Base-by-base conservation (phyloP, 2,329 filamentous ascomycete species). In the Colletotrichum sp. region DNA sequence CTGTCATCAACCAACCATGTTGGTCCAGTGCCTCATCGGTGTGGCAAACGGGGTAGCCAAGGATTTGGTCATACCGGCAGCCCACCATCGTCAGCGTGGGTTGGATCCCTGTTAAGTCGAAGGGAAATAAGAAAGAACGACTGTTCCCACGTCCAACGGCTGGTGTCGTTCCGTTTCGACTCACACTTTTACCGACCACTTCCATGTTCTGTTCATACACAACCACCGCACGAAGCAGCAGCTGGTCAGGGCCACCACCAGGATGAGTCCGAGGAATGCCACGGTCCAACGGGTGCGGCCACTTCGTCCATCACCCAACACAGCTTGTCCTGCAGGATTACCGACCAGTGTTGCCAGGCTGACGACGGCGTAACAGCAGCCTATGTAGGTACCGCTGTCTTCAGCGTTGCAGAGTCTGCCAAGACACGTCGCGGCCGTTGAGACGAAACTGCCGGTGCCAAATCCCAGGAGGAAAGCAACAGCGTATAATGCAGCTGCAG, bases 401-500 rank as follows among this genome's bases (percentile, higher is more conserved):
- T 78, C 75, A 32, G 77, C 76, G 16, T 77, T 69, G 55, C 80
- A 82, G 5, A 83, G 80, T 5, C 73, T 65, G 29, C 79, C 79
- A 11, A 83, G 75, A 71, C 81, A 83, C 13, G 79, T 79, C 8
- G 80, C 52, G 57, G 62, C 49, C 8, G 63, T 69, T 8, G 67
- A 72, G 34, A 82, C 81, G 69, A 81, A 82, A 13, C 78, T 81
- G 2, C 82, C 82, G 2, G 81, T 83, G 1, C 80, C 81, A 13
- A 83, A 74, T 13, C 82, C 82, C 77, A 83, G 80, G 15, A 81
- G 69, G 25, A 80, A 76, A 0, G 79, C 77, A 13, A 80, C 80
- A n/a, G 78, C 49, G 66, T 81, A 82, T 22, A 83, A 72, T 5
- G 75, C 79, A 3, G 55, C 29, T 3, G 77, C 66, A 4, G 78